Evolutionary conservation across 2,329 filamentous ascomycete species (phyloP), one percentile per base, ranked within the genome.

Genomic region (Fusarium burgessii): DNA sequence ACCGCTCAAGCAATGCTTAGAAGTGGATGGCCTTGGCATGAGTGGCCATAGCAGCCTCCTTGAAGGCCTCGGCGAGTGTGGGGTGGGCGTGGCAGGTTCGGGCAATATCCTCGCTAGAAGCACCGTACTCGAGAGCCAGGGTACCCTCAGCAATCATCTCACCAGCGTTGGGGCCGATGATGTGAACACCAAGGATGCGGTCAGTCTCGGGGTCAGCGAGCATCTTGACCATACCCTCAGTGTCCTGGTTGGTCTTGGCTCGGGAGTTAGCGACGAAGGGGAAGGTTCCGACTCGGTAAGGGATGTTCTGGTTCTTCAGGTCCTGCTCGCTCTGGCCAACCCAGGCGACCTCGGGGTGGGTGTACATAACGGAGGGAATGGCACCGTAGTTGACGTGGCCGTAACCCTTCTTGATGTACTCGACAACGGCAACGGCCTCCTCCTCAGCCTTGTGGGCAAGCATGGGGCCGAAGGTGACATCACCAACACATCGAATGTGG

Each of bases 141-240:
- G 95, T 96, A 73, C 92, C 96, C 86, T 99, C 96, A 4, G 96
- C 96, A 85, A 99, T 98, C 96, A 99, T 98, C 88, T 99, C 96
- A 78, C 96, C 96, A 45, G 96, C 96, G 81, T 96, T 96, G 77
- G 96, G 89, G 66, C 96, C 96, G 77, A 99, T 92, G 82, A 99
- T 98, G 88, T 99, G 96, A 72, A 97, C 92, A 74, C 96, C 96
- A 70, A 99, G 87, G 75, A 99, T 92, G 76, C 96, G 90, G 84
- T 99, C 96, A 38, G 96, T 99, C 88, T 98, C 93, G 55, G 94
- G 94, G 81, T 99, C 96, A 40, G 95, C 92, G 69, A 99, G 87
- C 86, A 99, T 97, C 89, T 99, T 99, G 77, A 99, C 96, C 82
- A 97, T 85, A 76, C 96, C 96, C 64, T 99, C 96, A 38, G 93